Conservation (phyloP, 2,329 filamentous ascomycete species). For the Anthostomella pinea region DNA sequence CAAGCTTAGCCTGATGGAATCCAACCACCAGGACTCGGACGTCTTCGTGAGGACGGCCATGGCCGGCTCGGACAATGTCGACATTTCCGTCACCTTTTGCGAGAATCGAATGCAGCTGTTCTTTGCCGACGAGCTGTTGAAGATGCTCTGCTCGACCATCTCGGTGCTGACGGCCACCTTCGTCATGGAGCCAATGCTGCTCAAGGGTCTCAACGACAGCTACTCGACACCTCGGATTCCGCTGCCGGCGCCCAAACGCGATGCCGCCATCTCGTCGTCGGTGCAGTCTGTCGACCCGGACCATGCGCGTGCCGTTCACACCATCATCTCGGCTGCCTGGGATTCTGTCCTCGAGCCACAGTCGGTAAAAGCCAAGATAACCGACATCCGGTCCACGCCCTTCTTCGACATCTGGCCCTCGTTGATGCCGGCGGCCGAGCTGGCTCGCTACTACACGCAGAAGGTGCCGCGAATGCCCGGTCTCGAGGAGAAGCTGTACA, state of each 20-base stretch:
- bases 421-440: constrained; percentile 45
- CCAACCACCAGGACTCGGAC: constrained; percentile 42
- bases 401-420: constrained; percentile 53
- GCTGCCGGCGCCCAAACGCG: constrained; percentile 29
- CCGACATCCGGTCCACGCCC: constrained; percentile 43
- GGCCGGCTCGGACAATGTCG: constrained; percentile 35
- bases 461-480: constrained; percentile 39
- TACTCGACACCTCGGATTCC: constrained; percentile 41
- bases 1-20: constrained; percentile 41
- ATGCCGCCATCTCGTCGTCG: constrained; percentile 19
- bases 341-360: constrained; percentile 40
- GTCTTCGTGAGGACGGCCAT: constrained; percentile 43
- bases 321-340: constrained; percentile 44
- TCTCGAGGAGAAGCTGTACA: constrained; percentile 35
- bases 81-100: constrained; percentile 45
- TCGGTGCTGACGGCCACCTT: constrained; percentile 45
- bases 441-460: constrained; percentile 44
- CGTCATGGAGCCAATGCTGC: constrained; percentile 44
- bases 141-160: constrained; percentile 44
- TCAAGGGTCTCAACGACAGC: constrained; percentile 42
- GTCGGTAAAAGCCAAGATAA: constrained; percentile 36
- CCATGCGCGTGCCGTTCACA: constrained; percentile 40
- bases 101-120: constrained; percentile 40
- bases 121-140: constrained; percentile 44
- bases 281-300: constrained; percentile 36